Percentiles rank a stretch among this genome's conserved stretches.
Evolutionary conservation across 192 early-diverging fungal species (phyloP).

Genomic region (Backusella liffmaniae): DNA sequence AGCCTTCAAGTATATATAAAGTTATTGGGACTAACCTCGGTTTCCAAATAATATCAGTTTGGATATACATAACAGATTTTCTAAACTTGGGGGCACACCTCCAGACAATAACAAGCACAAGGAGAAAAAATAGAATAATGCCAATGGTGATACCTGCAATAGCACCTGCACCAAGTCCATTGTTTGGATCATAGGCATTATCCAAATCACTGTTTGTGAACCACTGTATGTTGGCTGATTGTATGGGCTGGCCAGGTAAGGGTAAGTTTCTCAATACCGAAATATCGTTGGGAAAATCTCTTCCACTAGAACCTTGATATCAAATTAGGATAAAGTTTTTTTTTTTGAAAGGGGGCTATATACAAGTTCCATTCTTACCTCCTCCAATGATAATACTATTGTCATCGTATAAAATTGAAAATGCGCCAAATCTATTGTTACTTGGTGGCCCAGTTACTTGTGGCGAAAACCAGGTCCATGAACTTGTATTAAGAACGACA

Average conservation of each 20-base stretch:
- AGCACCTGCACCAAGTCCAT: background rate
- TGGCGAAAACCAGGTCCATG: background rate
- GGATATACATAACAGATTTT: background rate
- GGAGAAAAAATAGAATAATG: background rate
- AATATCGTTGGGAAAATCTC: background rate
- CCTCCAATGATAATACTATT: background rate
- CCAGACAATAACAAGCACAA: background rate
- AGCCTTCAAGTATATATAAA: background rate
- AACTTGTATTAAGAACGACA: background rate
- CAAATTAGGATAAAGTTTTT: too few relatives aligned
- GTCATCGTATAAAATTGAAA: background rate
- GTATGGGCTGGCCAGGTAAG: background rate
- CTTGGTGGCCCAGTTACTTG: background rate
- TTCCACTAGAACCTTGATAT: background rate
- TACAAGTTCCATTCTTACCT: background rate
- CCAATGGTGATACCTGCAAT: background rate
- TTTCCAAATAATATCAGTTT: conserved; percentile 8
- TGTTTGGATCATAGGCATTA: background rate
- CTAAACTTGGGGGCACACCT: background rate
- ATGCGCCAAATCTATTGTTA: background rate
- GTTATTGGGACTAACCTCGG: background rate
- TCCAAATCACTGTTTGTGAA: background rate
- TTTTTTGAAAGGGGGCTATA: too few relatives aligned
- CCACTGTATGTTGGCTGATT: background rate
- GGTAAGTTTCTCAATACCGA: conserved; percentile 2